phyloP scores from a whole-genome alignment of 2,329 filamentous ascomycete genomes.

The Boeremia exigua region DNA sequence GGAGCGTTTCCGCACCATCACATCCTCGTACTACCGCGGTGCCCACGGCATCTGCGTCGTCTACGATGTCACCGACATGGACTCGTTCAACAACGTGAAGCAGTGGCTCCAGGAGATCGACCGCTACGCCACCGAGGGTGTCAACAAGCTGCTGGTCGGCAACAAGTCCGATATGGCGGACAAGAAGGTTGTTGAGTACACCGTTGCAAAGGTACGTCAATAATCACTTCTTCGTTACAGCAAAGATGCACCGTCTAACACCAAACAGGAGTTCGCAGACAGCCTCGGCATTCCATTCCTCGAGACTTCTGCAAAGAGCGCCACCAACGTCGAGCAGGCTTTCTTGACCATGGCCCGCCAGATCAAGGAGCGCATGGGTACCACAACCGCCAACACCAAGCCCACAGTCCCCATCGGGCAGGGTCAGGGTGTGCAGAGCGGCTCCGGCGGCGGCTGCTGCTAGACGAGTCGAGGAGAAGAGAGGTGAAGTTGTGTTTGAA shows the following conservation, averaged over 20 bases:
- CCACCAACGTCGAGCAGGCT: conserved; percentile 98
- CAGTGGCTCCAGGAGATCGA: conserved; percentile 99
- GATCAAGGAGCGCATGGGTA: conserved; percentile 99
- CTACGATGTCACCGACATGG: conserved; percentile 99
- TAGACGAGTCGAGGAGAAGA: conserved; percentile 58
- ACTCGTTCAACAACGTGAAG: conserved; percentile 99
- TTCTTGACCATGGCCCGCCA: conserved; percentile 99
- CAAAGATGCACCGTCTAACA: conserved; percentile 22
- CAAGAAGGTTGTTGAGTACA: conserved; percentile 99
- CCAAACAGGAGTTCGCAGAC: conserved; percentile 89
- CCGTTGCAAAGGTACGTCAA: conserved; percentile 87
- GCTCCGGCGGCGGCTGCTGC: conserved; percentile 87
- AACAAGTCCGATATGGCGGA: conserved; percentile 99
- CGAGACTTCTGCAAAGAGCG: conserved; percentile 99
- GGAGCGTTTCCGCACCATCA: conserved; percentile 99
- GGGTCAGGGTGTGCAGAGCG: conserved; percentile 90
- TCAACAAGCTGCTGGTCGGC: conserved; percentile 98
- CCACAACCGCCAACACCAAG: conserved; percentile 97
- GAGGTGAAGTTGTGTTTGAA: conserved; percentile 2
- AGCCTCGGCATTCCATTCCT: conserved; percentile 98
- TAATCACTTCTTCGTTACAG: background rate
- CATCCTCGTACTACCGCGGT: conserved; percentile 98
- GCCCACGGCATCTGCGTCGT: conserved; percentile 99
- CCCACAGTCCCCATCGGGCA: conserved; percentile 95
- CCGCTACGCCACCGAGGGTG: conserved; percentile 97